A percentile compares a stretch with the other conserved stretches of the same genome.
Evolutionary conservation across 1,284 basidiomycete genomes (phyloP).

Genomic region (Ceratobasidium sp.): DNA sequence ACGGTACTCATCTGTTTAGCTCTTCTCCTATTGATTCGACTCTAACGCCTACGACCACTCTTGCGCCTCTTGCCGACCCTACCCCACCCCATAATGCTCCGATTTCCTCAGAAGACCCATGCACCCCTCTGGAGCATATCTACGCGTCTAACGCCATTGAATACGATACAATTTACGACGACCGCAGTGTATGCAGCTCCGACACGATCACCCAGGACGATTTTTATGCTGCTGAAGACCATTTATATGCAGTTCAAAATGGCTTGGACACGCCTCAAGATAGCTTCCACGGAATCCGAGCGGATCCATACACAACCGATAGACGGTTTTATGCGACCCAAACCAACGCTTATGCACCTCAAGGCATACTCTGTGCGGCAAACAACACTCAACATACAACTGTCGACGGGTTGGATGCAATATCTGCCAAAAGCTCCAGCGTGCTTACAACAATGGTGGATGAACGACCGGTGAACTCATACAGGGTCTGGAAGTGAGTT

Average conservation of each 20-base stretch:
- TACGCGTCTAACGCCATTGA: background rate
- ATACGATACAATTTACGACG: background rate
- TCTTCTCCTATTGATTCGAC: background rate
- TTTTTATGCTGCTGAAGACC: background rate
- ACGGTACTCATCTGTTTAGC: background rate
- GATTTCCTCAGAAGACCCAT: background rate
- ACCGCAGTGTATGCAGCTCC: background rate
- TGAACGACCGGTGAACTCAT: background rate
- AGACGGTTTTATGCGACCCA: background rate
- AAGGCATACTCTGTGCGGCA: background rate
- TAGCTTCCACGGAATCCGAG: background rate
- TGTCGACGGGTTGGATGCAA: background rate
- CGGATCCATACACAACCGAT: background rate
- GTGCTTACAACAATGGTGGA: background rate
- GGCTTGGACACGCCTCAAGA: background rate
- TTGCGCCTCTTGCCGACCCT: too few species aligned
- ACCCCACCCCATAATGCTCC: background rate
- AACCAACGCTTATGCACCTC: background rate
- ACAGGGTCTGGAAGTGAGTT: background rate
- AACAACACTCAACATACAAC: background rate
- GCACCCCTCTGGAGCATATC: background rate
- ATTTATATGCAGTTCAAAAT: background rate
- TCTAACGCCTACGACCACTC: too few species aligned
- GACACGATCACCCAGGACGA: background rate
- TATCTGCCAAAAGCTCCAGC: background rate